These are phyloP conservation scores for Hymenoscyphus salicellus DNA, from an alignment of 2,329 filamentous ascomycete genomes.

Conservation along the genomic window DNA sequence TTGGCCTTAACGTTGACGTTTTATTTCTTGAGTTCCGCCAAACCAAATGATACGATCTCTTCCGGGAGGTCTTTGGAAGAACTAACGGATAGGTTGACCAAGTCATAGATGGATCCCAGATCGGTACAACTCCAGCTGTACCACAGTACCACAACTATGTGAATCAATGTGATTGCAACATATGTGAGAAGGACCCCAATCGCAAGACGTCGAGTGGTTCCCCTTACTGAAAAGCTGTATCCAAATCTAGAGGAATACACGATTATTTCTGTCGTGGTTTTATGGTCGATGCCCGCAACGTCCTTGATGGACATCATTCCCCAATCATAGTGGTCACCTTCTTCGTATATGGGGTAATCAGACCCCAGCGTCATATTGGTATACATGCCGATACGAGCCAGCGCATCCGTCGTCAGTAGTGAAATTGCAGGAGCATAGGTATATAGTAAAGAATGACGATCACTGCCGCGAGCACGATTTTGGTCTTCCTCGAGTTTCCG, in stretches of 20 bases:
- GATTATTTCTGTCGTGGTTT: neutral
- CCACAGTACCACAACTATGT: neutral
- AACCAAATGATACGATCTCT: neutral
- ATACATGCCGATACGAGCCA: neutral
- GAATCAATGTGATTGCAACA: neutral
- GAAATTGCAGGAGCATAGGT: no score
- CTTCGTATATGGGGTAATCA: no score
- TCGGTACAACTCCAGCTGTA: neutral
- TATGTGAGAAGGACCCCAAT: neutral
- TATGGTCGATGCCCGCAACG: neutral
- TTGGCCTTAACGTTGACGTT: neutral
- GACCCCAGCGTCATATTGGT: no score
- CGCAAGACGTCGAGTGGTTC: neutral
- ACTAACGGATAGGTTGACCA: neutral
- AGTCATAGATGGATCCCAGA: neutral
- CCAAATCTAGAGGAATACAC: neutral
- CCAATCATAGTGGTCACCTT: no score
- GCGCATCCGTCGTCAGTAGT: no score
- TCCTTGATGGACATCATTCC: no score
- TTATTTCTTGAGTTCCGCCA: neutral
- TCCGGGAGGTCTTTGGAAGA: neutral
- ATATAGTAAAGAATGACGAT: no score
- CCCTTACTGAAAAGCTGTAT: neutral
- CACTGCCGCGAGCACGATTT: no score
- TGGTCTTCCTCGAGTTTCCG: no score